Evolutionary conservation across 169 alveolate genomes (phyloP), one percentile per base, ranked within the genome.

Genomic region (Perkinsus chesapeaki): DNA sequence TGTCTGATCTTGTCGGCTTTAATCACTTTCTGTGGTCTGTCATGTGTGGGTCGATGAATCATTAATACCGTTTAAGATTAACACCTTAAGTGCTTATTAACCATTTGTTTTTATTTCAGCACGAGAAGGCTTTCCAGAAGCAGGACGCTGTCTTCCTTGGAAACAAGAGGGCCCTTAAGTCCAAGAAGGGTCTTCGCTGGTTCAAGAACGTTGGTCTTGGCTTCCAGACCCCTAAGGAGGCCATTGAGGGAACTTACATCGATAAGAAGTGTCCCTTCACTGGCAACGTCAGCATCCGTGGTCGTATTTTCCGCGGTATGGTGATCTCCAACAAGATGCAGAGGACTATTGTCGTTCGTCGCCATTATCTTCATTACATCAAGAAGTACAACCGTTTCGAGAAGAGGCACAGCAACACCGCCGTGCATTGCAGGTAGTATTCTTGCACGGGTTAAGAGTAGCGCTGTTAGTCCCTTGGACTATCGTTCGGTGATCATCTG

Each of bases 191-290:
- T 73, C 95, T 93, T 93, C 91, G 99, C 95, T 98, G 97, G 97
- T 98, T 96, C 97, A 98, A 97, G 97, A 99, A 99, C 94, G 99
- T 99, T 60, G 99, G 99, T 48, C 96, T 99, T 94, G 99, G 99
- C 94, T 98, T 98, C 97, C 96, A 98, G 92, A 98, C 99, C 36
- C 99, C 99, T 91, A 97, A 98, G 95, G 99, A 98, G 96, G 99
- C 99, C 92, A 98, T 98, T 96, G 99, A 98, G 93, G 99, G 99
- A 82, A 96, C 97, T 94, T 99, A 98, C 97, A 97, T 99, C 95
- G 99, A 99, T 97, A 99, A 98, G 97, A 99, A 99, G 96, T 99
- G 99, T 98, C 99, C 99, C 91, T 99, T 99, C 98, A 99, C 99
- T 47, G 99, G 99, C 91, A 97, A 98, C 96, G 99, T 99, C 39